Evolutionary conservation across 23 red algal genomes (phyloP).

Genomic region (Gracilaria caudata): DNA sequence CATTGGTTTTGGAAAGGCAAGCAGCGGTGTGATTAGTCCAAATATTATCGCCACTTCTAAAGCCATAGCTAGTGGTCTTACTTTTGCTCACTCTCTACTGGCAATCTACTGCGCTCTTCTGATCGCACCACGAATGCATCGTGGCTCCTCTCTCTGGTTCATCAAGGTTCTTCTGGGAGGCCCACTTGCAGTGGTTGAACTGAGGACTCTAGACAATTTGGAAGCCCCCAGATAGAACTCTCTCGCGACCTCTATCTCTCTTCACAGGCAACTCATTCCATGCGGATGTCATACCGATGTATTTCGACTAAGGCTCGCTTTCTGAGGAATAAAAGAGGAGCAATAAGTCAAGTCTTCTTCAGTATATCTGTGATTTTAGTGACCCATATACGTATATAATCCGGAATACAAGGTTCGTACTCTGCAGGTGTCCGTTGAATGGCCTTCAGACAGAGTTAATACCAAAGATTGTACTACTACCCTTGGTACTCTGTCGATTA

Average conservation of each 20-base stretch:
- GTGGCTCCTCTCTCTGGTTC: slow-evolving; percentile 51
- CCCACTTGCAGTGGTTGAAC: slow-evolving; percentile 25
- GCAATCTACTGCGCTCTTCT: slow-evolving; percentile 26
- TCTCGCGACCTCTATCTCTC: neutral
- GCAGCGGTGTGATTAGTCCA: neutral
- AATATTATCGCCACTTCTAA: slow-evolving; percentile 3
- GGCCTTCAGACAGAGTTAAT: no score
- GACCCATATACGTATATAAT: no score
- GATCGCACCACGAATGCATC: slow-evolving; percentile 36
- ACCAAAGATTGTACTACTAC: no score
- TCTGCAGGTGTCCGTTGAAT: no score
- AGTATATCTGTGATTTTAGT: no score
- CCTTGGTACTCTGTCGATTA: no score
- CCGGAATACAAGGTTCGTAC: no score
- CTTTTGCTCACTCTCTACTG: slow-evolving; percentile 43
- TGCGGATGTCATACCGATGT: neutral
- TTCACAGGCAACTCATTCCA: neutral
- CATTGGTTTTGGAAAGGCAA: slow-evolving; percentile 53
- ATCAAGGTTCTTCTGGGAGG: slow-evolving; percentile 48
- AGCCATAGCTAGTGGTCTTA: slow-evolving; percentile 18
- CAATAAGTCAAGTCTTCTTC: no score
- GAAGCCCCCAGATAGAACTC: neutral
- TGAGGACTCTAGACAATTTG: neutral
- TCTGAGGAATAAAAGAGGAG: no score
- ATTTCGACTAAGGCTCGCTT: no score